Evolutionary conservation across 2,329 filamentous ascomycete genomes (phyloP), one percentile per base, ranked within the genome.

Genomic region (Exophiala dermatitidis): DNA sequence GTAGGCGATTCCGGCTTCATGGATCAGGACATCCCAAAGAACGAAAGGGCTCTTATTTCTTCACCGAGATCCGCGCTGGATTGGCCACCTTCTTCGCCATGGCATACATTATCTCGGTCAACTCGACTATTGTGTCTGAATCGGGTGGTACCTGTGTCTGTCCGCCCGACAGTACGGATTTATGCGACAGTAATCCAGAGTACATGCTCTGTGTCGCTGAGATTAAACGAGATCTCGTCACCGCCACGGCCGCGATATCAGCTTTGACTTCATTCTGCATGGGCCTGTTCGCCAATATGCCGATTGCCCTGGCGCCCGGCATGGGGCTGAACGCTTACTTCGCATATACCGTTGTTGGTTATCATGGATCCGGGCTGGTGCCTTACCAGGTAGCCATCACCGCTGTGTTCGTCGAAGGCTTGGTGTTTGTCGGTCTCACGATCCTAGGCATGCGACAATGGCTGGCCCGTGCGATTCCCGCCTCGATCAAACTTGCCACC

Each of bases 321-420:
- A 87, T 89, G 85, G 85, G 89, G 29, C 69, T 94, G 51, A 95
- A 95, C 65, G 88, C 88, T 12, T 94, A 94, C 38, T 94, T 94
- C 66, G 80, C 88, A 29, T 94, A 86, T 66, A 86, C 82, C 0
- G 84, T 88, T 42, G 88, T 94, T 52, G 89, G 89, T 2, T 81
- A 76, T 64, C 84, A 90, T 66, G 89, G 88, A 41, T 78, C 75
- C 26, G 88, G 88, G 1, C 75, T 78, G 34, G 83, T 94, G 5
- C 82, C 87, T 1, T 95, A 88, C 66, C 69, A 79, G 49, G 77
- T 90, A 40, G 89, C 89, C 33, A 72, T 94, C 36, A 93, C 88
- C 3, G 88, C 89, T 50, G 89, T 93, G 60, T 94, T 95, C 66
- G 84, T 93, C 9, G 89, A 95, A 69, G 89, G 89, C 36, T 87